Percentiles rank a stretch among this genome's conserved stretches.
Evolutionary conservation across 345 rosid genomes (phyloP).

Genomic region (Gossypium raimondii): DNA sequence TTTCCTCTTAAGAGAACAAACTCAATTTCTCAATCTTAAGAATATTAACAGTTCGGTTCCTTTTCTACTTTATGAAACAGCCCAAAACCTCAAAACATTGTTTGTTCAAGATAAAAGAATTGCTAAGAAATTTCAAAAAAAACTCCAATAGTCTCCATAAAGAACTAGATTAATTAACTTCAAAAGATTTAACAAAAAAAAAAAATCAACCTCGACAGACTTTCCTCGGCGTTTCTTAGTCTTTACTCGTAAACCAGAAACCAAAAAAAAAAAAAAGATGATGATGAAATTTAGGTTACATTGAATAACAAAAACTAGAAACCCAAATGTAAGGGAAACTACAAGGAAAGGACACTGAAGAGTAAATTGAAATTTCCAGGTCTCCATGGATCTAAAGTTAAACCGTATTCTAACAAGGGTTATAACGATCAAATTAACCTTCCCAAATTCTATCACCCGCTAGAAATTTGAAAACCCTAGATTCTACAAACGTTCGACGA

Average conservation of each 20-base stretch:
- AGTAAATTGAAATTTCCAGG: slow-evolving; percentile 10
- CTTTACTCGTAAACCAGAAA: background rate
- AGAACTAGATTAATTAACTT: slow-evolving; percentile 2
- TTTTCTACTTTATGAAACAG: background rate
- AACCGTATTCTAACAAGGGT: slow-evolving; percentile 1
- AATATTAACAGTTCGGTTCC: background rate
- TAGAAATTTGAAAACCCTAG: slow-evolving; percentile 27
- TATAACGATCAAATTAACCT: slow-evolving; percentile 17
- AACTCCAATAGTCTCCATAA: background rate
- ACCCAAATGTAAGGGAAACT: slow-evolving; percentile 4
- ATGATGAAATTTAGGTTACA: slow-evolving; percentile 9
- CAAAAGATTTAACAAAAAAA: background rate
- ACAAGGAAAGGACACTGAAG: background rate
- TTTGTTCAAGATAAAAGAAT: background rate
- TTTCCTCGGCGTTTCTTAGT: background rate
- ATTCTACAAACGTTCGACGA: slow-evolving; percentile 13
- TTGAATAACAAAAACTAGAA: slow-evolving; percentile 13
- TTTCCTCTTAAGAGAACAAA: background rate
- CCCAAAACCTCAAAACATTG: slow-evolving; percentile 2
- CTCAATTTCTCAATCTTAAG: slow-evolving; percentile 6
- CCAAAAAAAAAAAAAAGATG: background rate
- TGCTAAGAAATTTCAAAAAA: background rate
- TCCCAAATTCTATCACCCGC: slow-evolving; percentile 10
- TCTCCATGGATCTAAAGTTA: slow-evolving; percentile 22
- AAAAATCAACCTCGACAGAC: background rate